phyloP scores from a whole-genome alignment of 345 rosid genomes.

The Arabidopsis suecica region DNA sequence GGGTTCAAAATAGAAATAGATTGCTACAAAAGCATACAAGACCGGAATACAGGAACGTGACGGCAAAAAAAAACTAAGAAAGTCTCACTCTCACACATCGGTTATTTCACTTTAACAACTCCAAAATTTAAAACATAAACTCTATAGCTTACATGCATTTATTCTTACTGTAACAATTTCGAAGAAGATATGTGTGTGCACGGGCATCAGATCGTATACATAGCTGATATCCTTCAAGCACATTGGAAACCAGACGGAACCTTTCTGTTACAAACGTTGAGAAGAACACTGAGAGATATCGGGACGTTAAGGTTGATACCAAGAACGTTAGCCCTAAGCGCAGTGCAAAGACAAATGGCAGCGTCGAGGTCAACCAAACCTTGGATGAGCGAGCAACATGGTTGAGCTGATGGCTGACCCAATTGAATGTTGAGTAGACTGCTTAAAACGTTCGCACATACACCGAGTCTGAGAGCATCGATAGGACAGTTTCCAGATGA shows the following conservation, averaged over 20 bases:
- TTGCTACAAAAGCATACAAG: conserved; percentile 12
- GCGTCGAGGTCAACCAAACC: conserved; percentile 68
- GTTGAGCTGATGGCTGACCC: conserved; percentile 49
- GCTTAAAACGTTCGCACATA: conserved; percentile 52
- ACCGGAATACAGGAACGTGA: background rate
- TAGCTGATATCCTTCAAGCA: conserved; percentile 30
- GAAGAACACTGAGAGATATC: conserved; percentile 57
- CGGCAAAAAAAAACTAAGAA: background rate
- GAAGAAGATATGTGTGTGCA: background rate
- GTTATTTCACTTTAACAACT: conserved; percentile 7
- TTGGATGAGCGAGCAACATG: conserved; percentile 61
- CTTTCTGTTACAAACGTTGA: conserved; percentile 55
- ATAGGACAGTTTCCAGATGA: conserved; percentile 48
- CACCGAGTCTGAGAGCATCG: conserved; percentile 61
- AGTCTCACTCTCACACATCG: background rate
- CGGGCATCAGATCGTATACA: background rate
- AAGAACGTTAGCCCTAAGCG: conserved; percentile 57
- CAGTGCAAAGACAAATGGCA: conserved; percentile 72
- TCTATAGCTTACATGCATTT: conserved; percentile 27
- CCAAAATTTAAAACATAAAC: background rate
- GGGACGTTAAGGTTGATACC: conserved; percentile 65
- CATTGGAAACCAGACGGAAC: conserved; percentile 56
- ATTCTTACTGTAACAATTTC: conserved; percentile 11
- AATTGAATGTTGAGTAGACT: conserved; percentile 45
- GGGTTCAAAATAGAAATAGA: background rate